Evolutionary conservation across 2,329 filamentous ascomycete species (phyloP).

Genomic region (Penicillium griseofulvum): DNA sequence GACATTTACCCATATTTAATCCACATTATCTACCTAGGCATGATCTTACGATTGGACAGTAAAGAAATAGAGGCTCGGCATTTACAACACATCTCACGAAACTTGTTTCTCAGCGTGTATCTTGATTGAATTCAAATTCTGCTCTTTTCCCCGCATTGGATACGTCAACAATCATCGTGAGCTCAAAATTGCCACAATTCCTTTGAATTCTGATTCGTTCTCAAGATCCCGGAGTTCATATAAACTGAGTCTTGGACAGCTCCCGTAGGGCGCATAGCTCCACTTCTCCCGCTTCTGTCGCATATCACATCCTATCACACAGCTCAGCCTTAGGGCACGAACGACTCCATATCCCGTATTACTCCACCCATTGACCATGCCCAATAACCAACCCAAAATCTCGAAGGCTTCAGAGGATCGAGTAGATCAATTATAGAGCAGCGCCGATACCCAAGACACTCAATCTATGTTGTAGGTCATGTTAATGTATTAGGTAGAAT

Average conservation of each 20-base stretch:
- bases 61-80: background rate
- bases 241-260: no score
- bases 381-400: background rate
- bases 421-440: background rate
- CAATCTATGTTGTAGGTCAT: no score
- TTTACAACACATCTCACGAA: background rate
- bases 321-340: background rate
- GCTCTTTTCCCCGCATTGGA: background rate
- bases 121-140: no score
- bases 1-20: background rate
- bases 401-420: background rate
- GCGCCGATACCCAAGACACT: no score
- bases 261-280: background rate
- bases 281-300: background rate
- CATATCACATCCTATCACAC: background rate
- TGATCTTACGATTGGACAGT: slow-evolving; percentile 1
- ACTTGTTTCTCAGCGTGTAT: background rate
- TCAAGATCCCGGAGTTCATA: no score
- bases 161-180: background rate
- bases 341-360: background rate
- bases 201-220: background rate
- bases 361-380: background rate
- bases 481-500: background rate
- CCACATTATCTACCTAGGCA: background rate
- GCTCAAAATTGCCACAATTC: background rate